These are phyloP conservation scores for Cryptosporidium ubiquitum DNA, from an alignment of 169 alveolate genomes.

Conservation along the genomic window DNA sequence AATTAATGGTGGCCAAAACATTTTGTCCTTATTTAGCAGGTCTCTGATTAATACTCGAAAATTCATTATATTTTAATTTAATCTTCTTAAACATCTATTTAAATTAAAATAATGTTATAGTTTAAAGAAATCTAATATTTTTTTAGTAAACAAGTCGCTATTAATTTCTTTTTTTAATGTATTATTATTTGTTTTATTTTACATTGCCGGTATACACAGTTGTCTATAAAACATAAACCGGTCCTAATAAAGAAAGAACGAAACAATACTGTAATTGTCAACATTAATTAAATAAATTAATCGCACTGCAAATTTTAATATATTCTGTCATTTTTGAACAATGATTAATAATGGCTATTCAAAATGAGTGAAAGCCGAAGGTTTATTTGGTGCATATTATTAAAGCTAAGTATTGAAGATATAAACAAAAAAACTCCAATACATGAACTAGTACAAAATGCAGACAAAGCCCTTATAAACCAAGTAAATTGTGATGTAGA, in stretches of 20 bases:
- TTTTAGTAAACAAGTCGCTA: not conserved
- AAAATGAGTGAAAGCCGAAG: not conserved
- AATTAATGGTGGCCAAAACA: constrained; percentile 36
- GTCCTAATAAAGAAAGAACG: not conserved
- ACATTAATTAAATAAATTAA: not conserved
- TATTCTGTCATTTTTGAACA: not conserved
- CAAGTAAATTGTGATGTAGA: constrained; percentile 66
- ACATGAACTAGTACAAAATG: not conserved
- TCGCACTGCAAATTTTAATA: not conserved
- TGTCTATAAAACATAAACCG: not conserved
- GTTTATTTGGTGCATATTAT: constrained; percentile 41
- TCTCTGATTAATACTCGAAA: not conserved
- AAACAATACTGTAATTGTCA: not conserved
- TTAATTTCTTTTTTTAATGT: not conserved
- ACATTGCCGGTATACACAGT: not conserved
- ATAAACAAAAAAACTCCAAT: not conserved
- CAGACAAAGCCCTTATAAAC: constrained; percentile 15
- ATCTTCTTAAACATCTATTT: not conserved
- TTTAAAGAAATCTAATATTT: not conserved
- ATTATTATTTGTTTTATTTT: not conserved
- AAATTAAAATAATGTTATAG: not conserved
- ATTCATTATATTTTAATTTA: not conserved
- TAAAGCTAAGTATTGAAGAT: constrained; percentile 23
- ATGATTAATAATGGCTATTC: not conserved
- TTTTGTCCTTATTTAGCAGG: not conserved